Evolutionary conservation across 2,329 filamentous ascomycete species (phyloP).

Genomic region (Beauveria rudraprayagi): DNA sequence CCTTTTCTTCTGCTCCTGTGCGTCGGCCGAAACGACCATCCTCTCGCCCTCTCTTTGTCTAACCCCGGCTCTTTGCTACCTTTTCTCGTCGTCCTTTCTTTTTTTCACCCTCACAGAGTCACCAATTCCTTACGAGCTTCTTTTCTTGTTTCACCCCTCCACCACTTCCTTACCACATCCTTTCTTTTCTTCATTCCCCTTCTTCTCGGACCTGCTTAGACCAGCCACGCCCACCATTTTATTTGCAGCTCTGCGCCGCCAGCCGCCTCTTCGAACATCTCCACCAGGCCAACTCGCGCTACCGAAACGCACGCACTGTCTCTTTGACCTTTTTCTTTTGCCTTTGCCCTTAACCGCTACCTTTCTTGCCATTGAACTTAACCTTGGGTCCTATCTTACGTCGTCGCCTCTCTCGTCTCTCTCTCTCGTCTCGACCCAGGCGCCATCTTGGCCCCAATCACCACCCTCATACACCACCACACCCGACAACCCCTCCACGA

Average conservation of each 20-base stretch:
- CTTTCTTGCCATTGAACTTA: not conserved
- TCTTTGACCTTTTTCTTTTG: constrained; percentile 1
- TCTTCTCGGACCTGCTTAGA: not conserved
- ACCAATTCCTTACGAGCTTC: not conserved
- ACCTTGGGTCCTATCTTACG: not conserved
- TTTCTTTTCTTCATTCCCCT: not conserved
- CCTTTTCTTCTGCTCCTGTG: not conserved
- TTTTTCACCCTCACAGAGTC: no score
- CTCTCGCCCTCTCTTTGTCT: not conserved
- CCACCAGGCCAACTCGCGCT: not conserved
- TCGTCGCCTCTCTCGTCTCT: not conserved
- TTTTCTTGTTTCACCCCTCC: not conserved
- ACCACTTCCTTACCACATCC: not conserved
- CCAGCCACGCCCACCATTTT: not conserved
- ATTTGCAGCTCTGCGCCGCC: not conserved
- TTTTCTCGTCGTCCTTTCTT: no score
- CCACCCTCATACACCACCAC: not conserved
- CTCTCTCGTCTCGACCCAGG: no score
- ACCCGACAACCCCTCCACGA: constrained; percentile 9
- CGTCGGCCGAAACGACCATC: constrained; percentile 1
- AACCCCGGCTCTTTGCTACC: not conserved
- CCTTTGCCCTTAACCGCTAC: not conserved
- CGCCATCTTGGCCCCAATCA: not conserved
- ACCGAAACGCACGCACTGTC: not conserved
- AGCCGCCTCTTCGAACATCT: not conserved